Evolutionary conservation across 1,139 yeast genomes (phyloP), one percentile per base, ranked within the genome.

Genomic region (Candida pseudocylindracea): DNA sequence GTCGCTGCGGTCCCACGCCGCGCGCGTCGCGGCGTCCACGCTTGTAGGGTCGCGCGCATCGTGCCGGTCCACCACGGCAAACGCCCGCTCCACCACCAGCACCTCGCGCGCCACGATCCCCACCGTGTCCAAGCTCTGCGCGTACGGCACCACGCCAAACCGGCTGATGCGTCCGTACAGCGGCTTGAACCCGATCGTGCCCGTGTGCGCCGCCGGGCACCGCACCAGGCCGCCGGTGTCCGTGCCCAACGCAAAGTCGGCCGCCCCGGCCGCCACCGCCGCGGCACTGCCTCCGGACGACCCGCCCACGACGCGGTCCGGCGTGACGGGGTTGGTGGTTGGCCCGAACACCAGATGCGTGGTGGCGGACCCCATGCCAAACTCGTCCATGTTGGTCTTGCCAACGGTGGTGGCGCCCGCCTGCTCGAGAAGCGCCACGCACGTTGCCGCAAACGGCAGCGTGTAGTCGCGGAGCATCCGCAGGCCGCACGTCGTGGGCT

Each of bases 161-260:
- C 99, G 57, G 1, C 95, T 83, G 2, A 91, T 55, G 28, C 93
- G 58, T 0, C 98, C 98, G 48, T 88, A 88, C 0, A 91, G 62
- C 0, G 98, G 98, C 48, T 88, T 88, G 54, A 79, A 83, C 1
- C 98, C 98, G 31, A 67, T 54, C 0, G 76, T 63, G 1, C 81
- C 79, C 42, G 92, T 75, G 50, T 76, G 80, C 15, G 93, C 72
- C 1, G 93, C 92, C 0, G 99, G 99, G 15, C 78, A 57, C 37
- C 99, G 58, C 1, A 88, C 81, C 0, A 95, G 81, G 0, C 99
- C 99, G 4, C 99, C 99, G 0, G 99, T 88, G 45, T 88, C 99
- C 0, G 96, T 79, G 0, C 98, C 99, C 30, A 91, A 51, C 1
- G 57, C 41, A 39, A 73, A 72, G 44, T 75, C 79, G 26, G 72